Base-by-base conservation (phyloP, 139 green algal species). In the Chlorella sp. region DNA sequence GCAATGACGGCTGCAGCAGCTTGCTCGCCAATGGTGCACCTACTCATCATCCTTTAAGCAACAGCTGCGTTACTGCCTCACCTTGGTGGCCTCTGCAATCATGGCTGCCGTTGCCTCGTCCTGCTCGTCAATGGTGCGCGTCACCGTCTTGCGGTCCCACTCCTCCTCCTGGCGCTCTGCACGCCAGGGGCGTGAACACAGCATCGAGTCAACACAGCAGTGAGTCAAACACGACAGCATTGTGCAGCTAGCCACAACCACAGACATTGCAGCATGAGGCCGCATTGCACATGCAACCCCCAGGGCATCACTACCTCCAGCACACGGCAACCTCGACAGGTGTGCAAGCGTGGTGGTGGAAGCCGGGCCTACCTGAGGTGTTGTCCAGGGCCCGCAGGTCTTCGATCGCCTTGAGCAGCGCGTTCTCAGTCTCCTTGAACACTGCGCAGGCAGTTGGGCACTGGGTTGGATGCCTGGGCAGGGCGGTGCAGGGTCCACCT, bases 371-470 rank as follows among this genome's bases (percentile, higher is more conserved):
- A 73, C 76, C 72, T 13, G 41, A 81, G 44, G 75, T 80, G 68
- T 87, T 74, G 40, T 84, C 82, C 74, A 94, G 73, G n/a, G 70
- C 82, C 64, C 85, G 87, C 74, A 95, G 87, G 83, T 92, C 92
- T 46, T 88, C 80, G 5, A 96, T 86, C 3, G 93, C 93, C 58
- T 94, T 95, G 54, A 83, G 85, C 54, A 96, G 84, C 43, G 93
- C 93, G 22, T 44, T 73, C 84, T 93, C 83, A 41, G 90, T 95
- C 72, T 93, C 92, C 72, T 93, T 93, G 65, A 89, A 87, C 62
- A 94, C 90, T 36, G 88, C 80, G 20, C 62, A 41, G 2, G 83
- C 77, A 48, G 41, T 20, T 68, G 30, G 69, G 34, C 7, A 64
- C 34, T 2, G 36, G 20, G 38, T 32, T 7, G 3, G n/a, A 32